Percentiles rank a stretch among this genome's conserved stretches.
Conservation (phyloP, 2,329 filamentous ascomycete species). For the Fusarium sp. region DNA sequence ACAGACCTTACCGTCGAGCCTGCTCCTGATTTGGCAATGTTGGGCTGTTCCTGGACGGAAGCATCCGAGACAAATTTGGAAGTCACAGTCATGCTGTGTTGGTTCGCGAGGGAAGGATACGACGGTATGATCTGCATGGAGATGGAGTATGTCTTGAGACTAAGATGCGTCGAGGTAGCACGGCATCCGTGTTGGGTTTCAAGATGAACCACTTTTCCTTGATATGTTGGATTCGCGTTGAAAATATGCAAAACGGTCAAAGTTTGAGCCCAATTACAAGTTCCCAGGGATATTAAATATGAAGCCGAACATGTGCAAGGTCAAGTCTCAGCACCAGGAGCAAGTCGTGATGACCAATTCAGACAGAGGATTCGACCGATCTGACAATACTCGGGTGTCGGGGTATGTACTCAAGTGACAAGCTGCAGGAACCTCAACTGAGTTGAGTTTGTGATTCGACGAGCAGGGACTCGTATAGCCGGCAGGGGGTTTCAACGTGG, state of each 20-base stretch:
- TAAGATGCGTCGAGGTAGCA: constrained; percentile 1
- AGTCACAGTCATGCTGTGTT: not conserved
- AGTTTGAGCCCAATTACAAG: not conserved
- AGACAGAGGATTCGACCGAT: not conserved
- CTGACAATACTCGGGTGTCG: not conserved
- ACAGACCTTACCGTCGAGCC: not conserved
- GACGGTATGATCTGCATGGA: not conserved
- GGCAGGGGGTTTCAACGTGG: not conserved
- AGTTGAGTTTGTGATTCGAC: not conserved
- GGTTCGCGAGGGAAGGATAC: not conserved
- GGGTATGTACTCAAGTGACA: not conserved
- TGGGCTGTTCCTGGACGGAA: not conserved
- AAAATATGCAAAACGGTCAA: not conserved
- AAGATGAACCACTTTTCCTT: not conserved
- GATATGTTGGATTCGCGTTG: not conserved
- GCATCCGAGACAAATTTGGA: not conserved
- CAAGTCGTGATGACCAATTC: not conserved
- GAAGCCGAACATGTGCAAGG: not conserved
- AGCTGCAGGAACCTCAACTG: not conserved
- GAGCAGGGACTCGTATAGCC: not conserved
- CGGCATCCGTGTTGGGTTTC: not conserved
- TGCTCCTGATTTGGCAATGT: not conserved
- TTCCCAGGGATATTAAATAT: not conserved
- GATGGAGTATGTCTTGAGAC: not conserved
- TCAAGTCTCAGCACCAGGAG: not conserved